phyloP scores from a whole-genome alignment of 1,284 basidiomycete genomes.

The Rhizoctonia solani region DNA sequence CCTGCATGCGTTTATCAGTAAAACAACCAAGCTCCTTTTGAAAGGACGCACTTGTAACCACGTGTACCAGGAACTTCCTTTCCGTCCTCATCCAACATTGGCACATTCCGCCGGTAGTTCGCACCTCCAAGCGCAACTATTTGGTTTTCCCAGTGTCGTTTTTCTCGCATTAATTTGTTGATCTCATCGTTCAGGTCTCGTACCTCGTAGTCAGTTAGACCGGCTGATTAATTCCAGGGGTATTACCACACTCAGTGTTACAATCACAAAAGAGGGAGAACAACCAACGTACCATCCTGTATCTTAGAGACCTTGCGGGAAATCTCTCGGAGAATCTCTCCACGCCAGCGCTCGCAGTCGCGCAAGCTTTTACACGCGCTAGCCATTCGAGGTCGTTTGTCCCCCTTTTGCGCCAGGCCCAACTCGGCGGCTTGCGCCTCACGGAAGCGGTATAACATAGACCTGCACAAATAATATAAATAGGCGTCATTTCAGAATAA shows the following conservation, averaged over 20 bases:
- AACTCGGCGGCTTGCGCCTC: constrained; percentile 96
- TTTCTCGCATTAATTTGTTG: constrained; percentile 93
- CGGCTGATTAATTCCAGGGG: constrained; percentile 59
- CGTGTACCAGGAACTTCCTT: constrained; percentile 96
- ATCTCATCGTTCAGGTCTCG: constrained; percentile 98
- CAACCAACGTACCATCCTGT: constrained; percentile 76
- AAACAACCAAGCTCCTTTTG: background rate
- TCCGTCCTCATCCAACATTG: constrained; percentile 92
- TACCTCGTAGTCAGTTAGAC: constrained; percentile 93
- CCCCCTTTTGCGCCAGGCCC: constrained; percentile 79
- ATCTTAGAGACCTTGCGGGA: constrained; percentile 97
- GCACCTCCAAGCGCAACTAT: constrained; percentile 94
- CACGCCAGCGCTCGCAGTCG: constrained; percentile 95
- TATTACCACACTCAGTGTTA: constrained; percentile 16
- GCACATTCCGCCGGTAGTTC: constrained; percentile 89
- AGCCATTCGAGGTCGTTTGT: constrained; percentile 87
- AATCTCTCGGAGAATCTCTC: constrained; percentile 92
- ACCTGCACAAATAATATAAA: constrained; percentile 47
- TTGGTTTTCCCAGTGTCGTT: constrained; percentile 97
- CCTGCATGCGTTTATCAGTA: constrained; percentile 49
- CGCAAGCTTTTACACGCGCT: constrained; percentile 86
- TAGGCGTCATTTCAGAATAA: background rate
- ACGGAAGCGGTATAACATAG: constrained; percentile 98
- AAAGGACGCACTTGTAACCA: constrained; percentile 87
- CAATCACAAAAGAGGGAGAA: constrained; percentile 10